Evolutionary conservation across 164 flowering plant genomes (phyloP).

Genomic region (Echeveria elegans): DNA sequence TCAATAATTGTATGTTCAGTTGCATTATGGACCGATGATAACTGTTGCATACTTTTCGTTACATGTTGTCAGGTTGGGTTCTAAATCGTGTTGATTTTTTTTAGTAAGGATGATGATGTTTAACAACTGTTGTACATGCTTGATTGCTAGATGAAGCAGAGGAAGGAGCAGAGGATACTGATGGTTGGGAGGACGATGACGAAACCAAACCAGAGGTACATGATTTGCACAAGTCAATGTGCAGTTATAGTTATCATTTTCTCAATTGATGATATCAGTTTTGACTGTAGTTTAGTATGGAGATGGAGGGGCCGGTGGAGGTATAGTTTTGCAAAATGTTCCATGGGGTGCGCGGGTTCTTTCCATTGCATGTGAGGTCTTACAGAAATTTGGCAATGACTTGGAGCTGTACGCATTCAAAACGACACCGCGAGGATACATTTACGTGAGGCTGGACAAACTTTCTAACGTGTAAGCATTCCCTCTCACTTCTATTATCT

Average conservation of each 20-base stretch:
- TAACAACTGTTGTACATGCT: neutral
- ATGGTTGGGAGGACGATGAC: slow-evolving; percentile 77
- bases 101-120: neutral
- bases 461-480: slow-evolving; percentile 51
- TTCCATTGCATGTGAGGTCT: slow-evolving; percentile 50
- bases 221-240: slow-evolving; percentile 1
- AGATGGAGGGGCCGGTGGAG: slow-evolving; percentile 98
- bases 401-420: slow-evolving; percentile 60
- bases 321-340: slow-evolving; percentile 56
- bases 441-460: slow-evolving; percentile 80
- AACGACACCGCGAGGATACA: slow-evolving; percentile 69
- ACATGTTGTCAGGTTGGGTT: neutral
- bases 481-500: neutral
- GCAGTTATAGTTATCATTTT: neutral
- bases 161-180: slow-evolving; percentile 31
- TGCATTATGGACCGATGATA: neutral
- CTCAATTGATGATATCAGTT: neutral
- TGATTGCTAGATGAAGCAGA: slow-evolving; percentile 22
- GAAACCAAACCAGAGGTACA: slow-evolving; percentile 50
- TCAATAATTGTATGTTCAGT: neutral
- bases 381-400: slow-evolving; percentile 44
- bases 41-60: neutral
- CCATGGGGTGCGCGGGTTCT: slow-evolving; percentile 72
- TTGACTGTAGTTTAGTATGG: slow-evolving; percentile 50
- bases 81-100: neutral